Conservation (phyloP, 768 basidiomycete genomes). For the Tulasnella sp. region DNA sequence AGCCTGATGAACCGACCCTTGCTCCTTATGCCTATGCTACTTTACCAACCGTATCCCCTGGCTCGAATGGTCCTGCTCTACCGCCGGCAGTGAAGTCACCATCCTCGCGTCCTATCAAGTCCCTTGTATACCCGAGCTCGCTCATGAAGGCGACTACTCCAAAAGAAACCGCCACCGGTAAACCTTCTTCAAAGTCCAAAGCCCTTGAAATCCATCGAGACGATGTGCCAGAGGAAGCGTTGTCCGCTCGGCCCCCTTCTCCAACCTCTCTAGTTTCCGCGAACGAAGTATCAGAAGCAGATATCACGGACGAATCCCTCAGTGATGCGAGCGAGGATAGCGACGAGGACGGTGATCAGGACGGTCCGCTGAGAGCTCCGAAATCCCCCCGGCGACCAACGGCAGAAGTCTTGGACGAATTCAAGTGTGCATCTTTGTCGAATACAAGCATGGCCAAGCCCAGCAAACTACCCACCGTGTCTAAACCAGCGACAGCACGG, state of each 20-base stretch:
- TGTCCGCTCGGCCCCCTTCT: background rate
- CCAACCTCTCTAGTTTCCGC: background rate
- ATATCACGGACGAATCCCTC: background rate
- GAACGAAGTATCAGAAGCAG: background rate
- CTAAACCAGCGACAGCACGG: background rate
- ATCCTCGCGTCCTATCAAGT: conserved; percentile 1
- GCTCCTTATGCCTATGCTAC: conserved; percentile 1
- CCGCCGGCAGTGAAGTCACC: background rate
- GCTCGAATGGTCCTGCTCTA: background rate
- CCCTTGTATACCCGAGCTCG: background rate
- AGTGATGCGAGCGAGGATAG: background rate
- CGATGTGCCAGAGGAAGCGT: background rate
- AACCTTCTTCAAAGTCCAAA: background rate
- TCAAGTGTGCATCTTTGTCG: conserved; percentile 3
- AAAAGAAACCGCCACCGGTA: background rate
- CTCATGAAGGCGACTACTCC: background rate
- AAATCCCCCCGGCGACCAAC: conserved; percentile 2
- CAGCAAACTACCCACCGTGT: background rate
- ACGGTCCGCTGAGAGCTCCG: background rate
- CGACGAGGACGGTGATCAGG: background rate
- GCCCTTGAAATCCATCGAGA: background rate
- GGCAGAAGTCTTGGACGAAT: background rate
- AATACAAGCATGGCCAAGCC: no score
- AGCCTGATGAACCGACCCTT: conserved; percentile 40
- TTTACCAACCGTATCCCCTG: background rate